Conservation (phyloP, 805 yeast species). For the Barnettozyma sucrosica region DNA sequence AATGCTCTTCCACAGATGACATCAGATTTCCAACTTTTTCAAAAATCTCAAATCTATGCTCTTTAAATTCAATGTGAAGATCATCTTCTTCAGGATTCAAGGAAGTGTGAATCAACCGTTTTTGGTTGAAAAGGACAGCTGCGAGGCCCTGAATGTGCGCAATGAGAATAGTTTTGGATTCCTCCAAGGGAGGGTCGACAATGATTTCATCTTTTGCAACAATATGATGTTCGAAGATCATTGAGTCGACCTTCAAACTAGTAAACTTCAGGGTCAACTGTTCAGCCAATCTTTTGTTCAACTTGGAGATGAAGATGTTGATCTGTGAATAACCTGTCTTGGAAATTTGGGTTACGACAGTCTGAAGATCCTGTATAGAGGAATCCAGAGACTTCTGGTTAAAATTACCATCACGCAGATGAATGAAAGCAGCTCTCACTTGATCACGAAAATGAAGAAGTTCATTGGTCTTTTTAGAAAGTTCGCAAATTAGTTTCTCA, state of each 20-base stretch:
- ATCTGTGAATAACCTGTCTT: constrained; percentile 34
- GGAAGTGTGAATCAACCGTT: constrained; percentile 17
- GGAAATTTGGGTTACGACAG: constrained; percentile 29
- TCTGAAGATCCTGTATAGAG: constrained; percentile 30
- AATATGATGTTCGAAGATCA: constrained; percentile 30
- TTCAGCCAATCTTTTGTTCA: constrained; percentile 30
- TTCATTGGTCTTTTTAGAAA: constrained; percentile 28
- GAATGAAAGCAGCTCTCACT: constrained; percentile 21
- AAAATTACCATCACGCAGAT: constrained; percentile 27
- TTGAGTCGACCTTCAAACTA: constrained; percentile 1
- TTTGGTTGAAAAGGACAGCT: constrained; percentile 24
- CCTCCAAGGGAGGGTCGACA: constrained; percentile 37
- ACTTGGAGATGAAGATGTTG: constrained; percentile 24
- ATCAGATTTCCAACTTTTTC: constrained; percentile 22
- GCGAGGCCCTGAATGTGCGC: constrained; percentile 22
- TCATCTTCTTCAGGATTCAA: constrained; percentile 14
- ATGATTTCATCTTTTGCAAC: constrained; percentile 31
- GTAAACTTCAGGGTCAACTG: constrained; percentile 28
- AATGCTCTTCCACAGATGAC: constrained; percentile 29
- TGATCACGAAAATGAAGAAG: constrained; percentile 26
- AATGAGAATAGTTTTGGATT: constrained; percentile 30
- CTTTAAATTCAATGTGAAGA: constrained; percentile 7
- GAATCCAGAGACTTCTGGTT: constrained; percentile 12
- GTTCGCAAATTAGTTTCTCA: constrained; percentile 26
- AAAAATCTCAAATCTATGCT: constrained; percentile 3